phyloP scores from a whole-genome alignment of 441 rosid species.

The Theobroma grandiflorum region DNA sequence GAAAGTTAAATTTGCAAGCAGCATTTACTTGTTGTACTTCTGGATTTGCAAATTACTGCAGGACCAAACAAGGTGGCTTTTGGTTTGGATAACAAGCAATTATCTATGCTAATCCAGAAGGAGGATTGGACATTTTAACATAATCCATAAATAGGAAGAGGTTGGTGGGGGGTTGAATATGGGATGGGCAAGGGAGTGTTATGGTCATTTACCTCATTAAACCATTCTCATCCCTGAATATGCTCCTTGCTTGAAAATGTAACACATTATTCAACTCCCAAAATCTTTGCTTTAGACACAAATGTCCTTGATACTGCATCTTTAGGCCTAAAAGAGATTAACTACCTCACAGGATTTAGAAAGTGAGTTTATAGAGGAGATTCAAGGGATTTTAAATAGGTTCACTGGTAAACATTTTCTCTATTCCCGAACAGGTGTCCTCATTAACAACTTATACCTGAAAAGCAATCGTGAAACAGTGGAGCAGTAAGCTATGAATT shows the following conservation, averaged over 20 bases:
- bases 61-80: slow-evolving; percentile 1
- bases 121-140: neutral
- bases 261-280: neutral
- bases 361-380: neutral
- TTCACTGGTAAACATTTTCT: neutral
- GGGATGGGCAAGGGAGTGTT: neutral
- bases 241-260: neutral
- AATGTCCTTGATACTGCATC: neutral
- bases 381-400: neutral
- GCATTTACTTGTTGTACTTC: neutral
- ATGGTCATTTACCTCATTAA: slow-evolving; percentile 4
- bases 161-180: neutral
- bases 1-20: slow-evolving; percentile 9
- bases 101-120: neutral
- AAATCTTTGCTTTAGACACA: neutral
- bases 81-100: slow-evolving; percentile 13
- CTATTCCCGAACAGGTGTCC: neutral
- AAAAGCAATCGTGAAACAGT: neutral
- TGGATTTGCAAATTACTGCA: slow-evolving; percentile 9
- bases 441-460: neutral
- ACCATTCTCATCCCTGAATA: neutral
- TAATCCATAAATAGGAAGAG: neutral
- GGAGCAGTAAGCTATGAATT: neutral
- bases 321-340: neutral
- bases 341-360: neutral